These are phyloP conservation scores for Kodamaea fukazawae DNA, from an alignment of 805 yeast species.

Conservation along the genomic window DNA sequence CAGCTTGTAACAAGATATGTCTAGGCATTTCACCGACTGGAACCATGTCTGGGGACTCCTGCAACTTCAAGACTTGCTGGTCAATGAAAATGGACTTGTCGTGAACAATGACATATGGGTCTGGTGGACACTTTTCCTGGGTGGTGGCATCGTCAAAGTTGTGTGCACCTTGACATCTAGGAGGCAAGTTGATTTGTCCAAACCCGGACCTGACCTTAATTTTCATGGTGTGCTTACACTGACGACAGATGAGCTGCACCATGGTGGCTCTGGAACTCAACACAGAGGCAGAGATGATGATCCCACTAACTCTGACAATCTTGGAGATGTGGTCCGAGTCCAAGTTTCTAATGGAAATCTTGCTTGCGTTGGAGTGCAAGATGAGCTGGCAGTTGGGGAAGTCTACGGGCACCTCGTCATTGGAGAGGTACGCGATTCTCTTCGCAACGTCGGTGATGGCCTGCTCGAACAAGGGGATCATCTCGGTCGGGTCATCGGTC, in stretches of 20 bases:
- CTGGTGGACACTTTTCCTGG: slow-evolving; percentile 72
- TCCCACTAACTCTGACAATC: slow-evolving; percentile 88
- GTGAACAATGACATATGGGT: slow-evolving; percentile 90
- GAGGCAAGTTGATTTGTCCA: slow-evolving; percentile 67
- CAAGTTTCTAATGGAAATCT: slow-evolving; percentile 72
- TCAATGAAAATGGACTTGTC: slow-evolving; percentile 92
- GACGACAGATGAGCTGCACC: slow-evolving; percentile 81
- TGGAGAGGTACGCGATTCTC: slow-evolving; percentile 54
- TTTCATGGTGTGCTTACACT: slow-evolving; percentile 77
- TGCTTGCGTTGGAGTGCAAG: slow-evolving; percentile 67
- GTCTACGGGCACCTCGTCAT: slow-evolving; percentile 47
- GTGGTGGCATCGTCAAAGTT: slow-evolving; percentile 44
- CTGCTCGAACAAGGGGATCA: slow-evolving; percentile 80
- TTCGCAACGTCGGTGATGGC: slow-evolving; percentile 86
- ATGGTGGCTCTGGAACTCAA: slow-evolving; percentile 82
- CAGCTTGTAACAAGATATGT: slow-evolving; percentile 81
- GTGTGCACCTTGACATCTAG: slow-evolving; percentile 52
- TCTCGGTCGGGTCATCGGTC: slow-evolving; percentile 82
- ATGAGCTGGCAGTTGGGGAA: slow-evolving; percentile 86
- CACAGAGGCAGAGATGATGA: slow-evolving; percentile 87
- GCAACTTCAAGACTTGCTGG: slow-evolving; percentile 90
- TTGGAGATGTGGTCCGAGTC: slow-evolving; percentile 87
- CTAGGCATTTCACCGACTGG: slow-evolving; percentile 99
- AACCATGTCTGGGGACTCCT: slow-evolving; percentile 97
- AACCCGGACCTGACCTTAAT: slow-evolving; percentile 64